Conservation (phyloP, 352 stramenopile genomes). For the Stramenopiles sp. region DNA sequence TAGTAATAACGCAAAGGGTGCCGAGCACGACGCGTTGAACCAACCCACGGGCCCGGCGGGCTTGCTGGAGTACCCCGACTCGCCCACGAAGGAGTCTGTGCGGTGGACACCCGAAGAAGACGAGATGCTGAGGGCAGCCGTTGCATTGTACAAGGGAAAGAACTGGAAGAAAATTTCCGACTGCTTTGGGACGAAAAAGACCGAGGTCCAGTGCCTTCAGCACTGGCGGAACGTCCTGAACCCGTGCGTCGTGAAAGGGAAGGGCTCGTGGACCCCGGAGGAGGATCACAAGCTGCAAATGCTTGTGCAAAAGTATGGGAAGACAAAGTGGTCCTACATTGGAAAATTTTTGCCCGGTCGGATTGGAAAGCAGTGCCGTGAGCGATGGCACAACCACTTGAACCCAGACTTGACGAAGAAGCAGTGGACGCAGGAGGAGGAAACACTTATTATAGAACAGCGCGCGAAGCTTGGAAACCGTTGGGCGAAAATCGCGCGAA, state of each 20-base stretch:
- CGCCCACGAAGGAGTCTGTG: too few species aligned
- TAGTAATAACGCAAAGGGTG: too few species aligned
- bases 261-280: constrained; percentile 59
- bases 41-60: too few species aligned
- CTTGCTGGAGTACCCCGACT: too few species aligned
- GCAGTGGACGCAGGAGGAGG: constrained; percentile 49
- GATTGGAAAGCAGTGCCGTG: constrained; percentile 82
- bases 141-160: constrained; percentile 63
- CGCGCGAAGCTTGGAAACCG: neutral
- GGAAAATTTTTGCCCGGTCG: constrained; percentile 24
- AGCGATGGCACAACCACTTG: constrained; percentile 85
- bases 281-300: constrained; percentile 68
- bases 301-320: constrained; percentile 48
- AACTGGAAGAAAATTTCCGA: constrained; percentile 84
- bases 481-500: neutral
- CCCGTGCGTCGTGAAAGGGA: constrained; percentile 53
- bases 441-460: neutral
- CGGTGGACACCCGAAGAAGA: constrained; percentile 69
- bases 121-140: constrained; percentile 52
- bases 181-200: constrained; percentile 49
- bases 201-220: constrained; percentile 80
- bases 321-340: constrained; percentile 63
- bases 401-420: constrained; percentile 85
- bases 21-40: too few species aligned
- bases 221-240: constrained; percentile 85